Base-by-base conservation (phyloP, 345 rosid genomes). In the Abelmoschus esculentus region DNA sequence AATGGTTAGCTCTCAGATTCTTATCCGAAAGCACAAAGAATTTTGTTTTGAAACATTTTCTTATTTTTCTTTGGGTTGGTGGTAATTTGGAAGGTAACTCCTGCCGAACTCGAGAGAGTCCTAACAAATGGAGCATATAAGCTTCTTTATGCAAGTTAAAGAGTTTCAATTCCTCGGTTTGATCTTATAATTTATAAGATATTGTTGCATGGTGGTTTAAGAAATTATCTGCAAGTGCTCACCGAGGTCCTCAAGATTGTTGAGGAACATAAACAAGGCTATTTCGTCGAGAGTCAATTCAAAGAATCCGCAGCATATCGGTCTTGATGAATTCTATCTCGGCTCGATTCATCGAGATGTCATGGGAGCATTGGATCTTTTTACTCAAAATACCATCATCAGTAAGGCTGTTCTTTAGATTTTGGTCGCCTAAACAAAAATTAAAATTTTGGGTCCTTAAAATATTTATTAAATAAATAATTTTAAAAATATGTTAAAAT, bases 121-220 rank as follows among this genome's bases (percentile, higher is more conserved):
- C 78, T 90, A 67, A 75, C 83, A 13, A 79, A 82, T 73, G 92
- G 92, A 42, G 99, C 97, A 26, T 96, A 96, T 80, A 87, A 90
- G 92, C 87, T 96, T 72, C 86, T 96, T 61, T 96, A 96, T 70
- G 84, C 96, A 70, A 90, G 99, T 98, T 96, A 74, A 77, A 2
- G 7, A 34, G 36, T 78, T 74, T 58, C 17, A 7, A 46, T 61
- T 59, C 5, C 46, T 46, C 18, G 22, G 8, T 22, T 44, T 40
- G 49, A 32, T 68, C 11, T 22, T 42, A 4, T 54, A 46, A 70
- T 64, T 38, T 58, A 22, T 31, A 32, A 42, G n/a, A 7, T 15
- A 14, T 57, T 73, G 8, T 59, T 58, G 5, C 63, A 12, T 50
- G 61, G 34, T 56, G 7, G 32, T 62, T 31, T 73, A 19, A 72